Evolutionary conservation across 495 filamentous ascomycete genomes (phyloP), one percentile per base, ranked within the genome.

Genomic region (Trichocladium uniseriatum): DNA sequence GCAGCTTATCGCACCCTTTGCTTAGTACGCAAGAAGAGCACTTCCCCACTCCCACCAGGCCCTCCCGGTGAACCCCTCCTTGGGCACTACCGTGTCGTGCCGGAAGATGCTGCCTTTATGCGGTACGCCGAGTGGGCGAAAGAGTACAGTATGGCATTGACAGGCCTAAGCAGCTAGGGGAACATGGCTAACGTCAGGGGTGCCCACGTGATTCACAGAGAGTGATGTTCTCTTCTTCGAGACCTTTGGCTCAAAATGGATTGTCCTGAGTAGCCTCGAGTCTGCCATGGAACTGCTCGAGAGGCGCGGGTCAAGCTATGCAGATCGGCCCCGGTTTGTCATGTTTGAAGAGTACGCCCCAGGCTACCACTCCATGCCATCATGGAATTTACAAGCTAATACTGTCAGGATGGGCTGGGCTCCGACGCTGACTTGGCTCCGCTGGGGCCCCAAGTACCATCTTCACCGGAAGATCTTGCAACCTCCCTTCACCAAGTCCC

Each of bases 371-470:
- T n/a, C n/a, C n/a, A n/a, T n/a, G n/a, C n/a, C n/a, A n/a, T n/a
- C n/a, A n/a, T n/a, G n/a, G n/a, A n/a, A n/a, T n/a, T n/a, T n/a
- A 29, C 27, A 29, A 29, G 27, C 10, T 29, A 29, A 29, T 29
- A 29, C 5, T 29, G 27, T 5, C 40, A 66, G 67, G 48, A 72
- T 72, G 69, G 69, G 69, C 51, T 72, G 68, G 69, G 62, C 67
- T 0, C 55, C 68, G 5, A 72, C 69, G 0, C 56, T 77, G 35
- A 75, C 74, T 15, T 73, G 74, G 53, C 66, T 74, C 3, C 69
- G 60, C 34, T 75, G 68, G 62, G 69, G 70, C 0, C 66, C 70
- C 0, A 66, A 67, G 19, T 74, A 70, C 44, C 64, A 65, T 8
- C 53, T 74, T 7, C 72, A 77, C 43, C 67, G 73, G 1, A 64